Base-by-base conservation (phyloP, 805 yeast genomes). In the Sugiyamaella boreocaroliniensis region DNA sequence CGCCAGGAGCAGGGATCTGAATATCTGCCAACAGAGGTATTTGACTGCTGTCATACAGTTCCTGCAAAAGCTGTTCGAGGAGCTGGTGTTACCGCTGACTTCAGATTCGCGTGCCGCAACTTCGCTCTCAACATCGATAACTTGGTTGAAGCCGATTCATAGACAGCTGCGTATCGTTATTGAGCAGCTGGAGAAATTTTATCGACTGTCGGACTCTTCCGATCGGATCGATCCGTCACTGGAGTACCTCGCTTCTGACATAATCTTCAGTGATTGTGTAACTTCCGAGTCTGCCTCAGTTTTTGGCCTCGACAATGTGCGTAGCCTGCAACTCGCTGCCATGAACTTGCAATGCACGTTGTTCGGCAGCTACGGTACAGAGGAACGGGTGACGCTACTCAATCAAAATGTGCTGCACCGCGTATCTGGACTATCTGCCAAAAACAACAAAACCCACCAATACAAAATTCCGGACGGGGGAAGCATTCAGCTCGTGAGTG, bases 311-410 rank as follows among this genome's bases (percentile, higher is more conserved):
- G 37, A 62, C 2, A 55, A 53, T 6, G 62, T 67, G 4, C 71
- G 70, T 14, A 58, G 62, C 3, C 55, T 76, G 45, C 65, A 67
- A 41, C 54, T 57, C 40, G 22, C 61, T 2, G 51, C 55, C 1
- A 54, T 59, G 65, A 58, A 60, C 6, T 54, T 67, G 1, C 44
- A 69, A 10, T 11, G 53, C 0, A 54, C 60, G 4, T 64, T 70
- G 3, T 69, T 68, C 50, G 58, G 63, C 2, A 22, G 44, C 2
- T 60, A 61, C 16, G n/a, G n/a, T 11, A 34, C 48, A 44, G 76
- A 74, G 42, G 95, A 88, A 60, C 68, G 86, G 51, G 66, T 68
- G 1, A 84, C 82, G 61, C 73, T 88, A 4, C 59, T 86, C 7
- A 77, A 77, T 50, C 93, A 88, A 62, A 59, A 29, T n/a, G 18